Percentiles rank a stretch among this genome's conserved stretches.
These are phyloP conservation scores for Mallotus nudiflorus DNA, from an alignment of 345 rosid species.

Conservation along the genomic window DNA sequence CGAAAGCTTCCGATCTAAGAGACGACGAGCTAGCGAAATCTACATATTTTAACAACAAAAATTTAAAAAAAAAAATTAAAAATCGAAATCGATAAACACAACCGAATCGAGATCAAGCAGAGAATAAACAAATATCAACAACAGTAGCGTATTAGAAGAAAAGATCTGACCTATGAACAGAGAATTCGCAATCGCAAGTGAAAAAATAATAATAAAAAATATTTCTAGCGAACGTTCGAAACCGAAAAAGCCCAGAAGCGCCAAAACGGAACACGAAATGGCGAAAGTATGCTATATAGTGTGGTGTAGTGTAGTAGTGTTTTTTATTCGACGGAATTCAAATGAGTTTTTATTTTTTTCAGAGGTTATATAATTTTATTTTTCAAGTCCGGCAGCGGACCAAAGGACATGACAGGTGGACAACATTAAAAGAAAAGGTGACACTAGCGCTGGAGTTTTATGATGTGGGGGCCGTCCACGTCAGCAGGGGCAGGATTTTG, in stretches of 20 bases:
- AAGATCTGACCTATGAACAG: slow-evolving; percentile 13
- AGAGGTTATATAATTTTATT: slow-evolving; percentile 11
- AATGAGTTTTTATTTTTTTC: background rate
- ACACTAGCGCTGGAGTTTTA: no score
- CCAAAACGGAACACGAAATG: slow-evolving; percentile 33
- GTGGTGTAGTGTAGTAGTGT: background rate
- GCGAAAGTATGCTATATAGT: background rate
- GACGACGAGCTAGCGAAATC: background rate
- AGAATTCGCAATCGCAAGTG: slow-evolving; percentile 6
- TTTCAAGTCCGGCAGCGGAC: slow-evolving; percentile 38
- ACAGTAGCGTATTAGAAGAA: background rate
- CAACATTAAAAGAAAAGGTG: slow-evolving; percentile 4
- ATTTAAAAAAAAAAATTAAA: no score
- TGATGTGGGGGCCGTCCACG: no score
- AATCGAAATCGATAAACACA: background rate
- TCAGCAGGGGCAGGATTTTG: background rate
- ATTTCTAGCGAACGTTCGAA: slow-evolving; percentile 42
- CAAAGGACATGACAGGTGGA: slow-evolving; percentile 19
- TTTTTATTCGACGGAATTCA: slow-evolving; percentile 35
- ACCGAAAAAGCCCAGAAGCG: slow-evolving; percentile 32
- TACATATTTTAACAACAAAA: background rate
- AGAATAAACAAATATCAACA: slow-evolving; percentile 4
- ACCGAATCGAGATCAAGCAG: slow-evolving; percentile 6
- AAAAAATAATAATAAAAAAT: slow-evolving; percentile 20
- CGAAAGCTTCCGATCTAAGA: slow-evolving; percentile 34